phyloP scores from a whole-genome alignment of 129 eudicot genomes.

The Silybum marianum region DNA sequence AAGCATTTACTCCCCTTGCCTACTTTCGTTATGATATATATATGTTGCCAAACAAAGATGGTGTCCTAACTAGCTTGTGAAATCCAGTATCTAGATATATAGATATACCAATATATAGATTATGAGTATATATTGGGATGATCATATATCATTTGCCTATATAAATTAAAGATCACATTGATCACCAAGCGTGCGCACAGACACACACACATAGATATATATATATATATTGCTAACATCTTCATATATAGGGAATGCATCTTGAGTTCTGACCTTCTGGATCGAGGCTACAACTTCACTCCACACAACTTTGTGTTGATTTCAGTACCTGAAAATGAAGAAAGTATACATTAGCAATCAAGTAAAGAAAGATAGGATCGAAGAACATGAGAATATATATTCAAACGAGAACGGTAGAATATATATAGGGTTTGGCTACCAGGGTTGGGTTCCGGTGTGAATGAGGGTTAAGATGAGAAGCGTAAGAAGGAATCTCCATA shows the following conservation, averaged over 20 bases:
- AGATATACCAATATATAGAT: not conserved
- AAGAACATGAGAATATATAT: not conserved
- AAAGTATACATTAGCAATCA: not conserved
- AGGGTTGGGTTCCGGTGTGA: too few relatives aligned
- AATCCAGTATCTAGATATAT: not conserved
- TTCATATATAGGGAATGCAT: too few relatives aligned
- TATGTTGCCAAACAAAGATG: constrained; percentile 5
- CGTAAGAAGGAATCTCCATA: too few relatives aligned
- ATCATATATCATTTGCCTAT: not conserved
- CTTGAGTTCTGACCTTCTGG: too few relatives aligned
- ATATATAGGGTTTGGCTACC: too few relatives aligned
- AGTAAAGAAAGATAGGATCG: not conserved
- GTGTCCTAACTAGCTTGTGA: not conserved
- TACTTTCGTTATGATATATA: not conserved
- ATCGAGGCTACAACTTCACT: not conserved
- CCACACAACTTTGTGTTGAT: not conserved
- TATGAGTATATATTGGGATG: not conserved
- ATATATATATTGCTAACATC: too few relatives aligned
- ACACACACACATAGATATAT: too few relatives aligned
- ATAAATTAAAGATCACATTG: not conserved
- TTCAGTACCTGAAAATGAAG: constrained; percentile 24
- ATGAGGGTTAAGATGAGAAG: too few relatives aligned
- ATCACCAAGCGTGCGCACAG: not conserved
- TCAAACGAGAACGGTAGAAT: too few relatives aligned
- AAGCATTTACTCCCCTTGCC: constrained; percentile 5